A percentile compares a stretch with the other conserved stretches of the same genome.
phyloP scores from a whole-genome alignment of 2,329 filamentous ascomycete species.

The Arthrinium puccinioides region DNA sequence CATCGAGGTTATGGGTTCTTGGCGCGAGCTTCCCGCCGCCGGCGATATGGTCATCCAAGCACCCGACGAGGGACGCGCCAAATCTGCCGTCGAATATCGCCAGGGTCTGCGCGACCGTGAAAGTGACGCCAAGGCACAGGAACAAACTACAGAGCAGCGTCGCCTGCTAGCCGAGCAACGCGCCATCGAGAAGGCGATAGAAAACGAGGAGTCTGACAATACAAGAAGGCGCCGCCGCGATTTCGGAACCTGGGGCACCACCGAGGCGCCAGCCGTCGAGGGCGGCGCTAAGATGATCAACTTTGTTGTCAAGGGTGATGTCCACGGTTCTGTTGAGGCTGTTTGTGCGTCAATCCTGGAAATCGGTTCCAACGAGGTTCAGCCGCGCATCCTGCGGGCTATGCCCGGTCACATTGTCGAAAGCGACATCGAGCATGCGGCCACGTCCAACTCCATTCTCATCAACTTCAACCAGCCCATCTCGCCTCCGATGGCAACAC shows the following conservation, averaged over 20 bases:
- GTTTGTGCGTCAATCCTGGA: slow-evolving; percentile 69
- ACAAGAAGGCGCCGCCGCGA: slow-evolving; percentile 16
- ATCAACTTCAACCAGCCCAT: slow-evolving; percentile 79
- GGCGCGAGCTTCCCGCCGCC: slow-evolving; percentile 74
- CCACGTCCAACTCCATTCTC: slow-evolving; percentile 66
- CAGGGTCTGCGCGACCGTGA: slow-evolving; percentile 63
- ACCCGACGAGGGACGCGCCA: slow-evolving; percentile 68
- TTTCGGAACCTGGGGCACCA: slow-evolving; percentile 17
- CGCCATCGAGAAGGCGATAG: slow-evolving; percentile 47
- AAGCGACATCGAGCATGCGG: slow-evolving; percentile 84
- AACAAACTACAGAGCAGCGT: slow-evolving; percentile 64
- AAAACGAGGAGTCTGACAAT: slow-evolving; percentile 17
- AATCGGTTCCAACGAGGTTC: slow-evolving; percentile 79
- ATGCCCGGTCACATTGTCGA: slow-evolving; percentile 73
- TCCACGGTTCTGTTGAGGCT: slow-evolving; percentile 89
- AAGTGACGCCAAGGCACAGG: slow-evolving; percentile 71
- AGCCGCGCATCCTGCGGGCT: slow-evolving; percentile 67
- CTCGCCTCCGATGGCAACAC: slow-evolving; percentile 57
- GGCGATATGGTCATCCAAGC: slow-evolving; percentile 86
- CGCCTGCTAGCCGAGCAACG: slow-evolving; percentile 49
- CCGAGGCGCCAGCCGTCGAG: slow-evolving; percentile 26
- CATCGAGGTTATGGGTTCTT: slow-evolving; percentile 91
- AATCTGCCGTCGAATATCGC: slow-evolving; percentile 70
- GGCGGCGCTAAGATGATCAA: slow-evolving; percentile 51
- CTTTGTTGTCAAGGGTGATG: slow-evolving; percentile 88